Conservation (phyloP, 2,329 filamentous ascomycete species). For the Venturiaceae sp. region DNA sequence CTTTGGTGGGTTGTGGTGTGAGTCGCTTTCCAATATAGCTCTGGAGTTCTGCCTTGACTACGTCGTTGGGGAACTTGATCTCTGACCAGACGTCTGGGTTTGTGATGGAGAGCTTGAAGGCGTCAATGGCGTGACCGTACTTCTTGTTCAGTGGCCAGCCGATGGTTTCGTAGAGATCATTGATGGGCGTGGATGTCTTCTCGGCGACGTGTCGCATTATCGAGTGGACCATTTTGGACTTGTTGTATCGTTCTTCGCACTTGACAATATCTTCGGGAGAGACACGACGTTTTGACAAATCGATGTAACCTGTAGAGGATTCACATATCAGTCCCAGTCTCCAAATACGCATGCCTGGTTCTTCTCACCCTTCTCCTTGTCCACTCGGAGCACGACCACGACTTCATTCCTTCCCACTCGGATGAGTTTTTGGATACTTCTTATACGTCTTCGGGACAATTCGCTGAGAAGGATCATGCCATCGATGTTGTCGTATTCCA, state of each 20-base stretch:
- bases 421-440: slow-evolving; percentile 98
- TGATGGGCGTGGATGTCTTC: slow-evolving; percentile 90
- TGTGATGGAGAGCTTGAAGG: slow-evolving; percentile 98
- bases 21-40: slow-evolving; percentile 95
- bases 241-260: slow-evolving; percentile 99
- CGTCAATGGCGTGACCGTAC: slow-evolving; percentile 92
- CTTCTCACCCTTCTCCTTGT: slow-evolving; percentile 86
- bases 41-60: slow-evolving; percentile 81
- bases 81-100: slow-evolving; percentile 96
- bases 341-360: background rate
- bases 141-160: slow-evolving; percentile 97
- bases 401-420: slow-evolving; percentile 97
- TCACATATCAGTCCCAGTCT: background rate
- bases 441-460: slow-evolving; percentile 93
- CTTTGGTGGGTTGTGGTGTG: slow-evolving; percentile 97
- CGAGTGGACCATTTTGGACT: slow-evolving; percentile 98
- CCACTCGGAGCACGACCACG: slow-evolving; percentile 94
- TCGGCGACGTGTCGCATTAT: slow-evolving; percentile 99
- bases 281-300: slow-evolving; percentile 96
- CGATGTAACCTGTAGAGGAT: slow-evolving; percentile 67
- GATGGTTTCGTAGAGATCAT: slow-evolving; percentile 87
- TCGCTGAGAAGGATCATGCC: slow-evolving; percentile 99
- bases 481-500: slow-evolving; percentile 99
- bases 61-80: slow-evolving; percentile 75
- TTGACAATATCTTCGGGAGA: slow-evolving; percentile 96